Evolutionary conservation across 345 rosid genomes (phyloP).

Genomic region (Salix dunnii): DNA sequence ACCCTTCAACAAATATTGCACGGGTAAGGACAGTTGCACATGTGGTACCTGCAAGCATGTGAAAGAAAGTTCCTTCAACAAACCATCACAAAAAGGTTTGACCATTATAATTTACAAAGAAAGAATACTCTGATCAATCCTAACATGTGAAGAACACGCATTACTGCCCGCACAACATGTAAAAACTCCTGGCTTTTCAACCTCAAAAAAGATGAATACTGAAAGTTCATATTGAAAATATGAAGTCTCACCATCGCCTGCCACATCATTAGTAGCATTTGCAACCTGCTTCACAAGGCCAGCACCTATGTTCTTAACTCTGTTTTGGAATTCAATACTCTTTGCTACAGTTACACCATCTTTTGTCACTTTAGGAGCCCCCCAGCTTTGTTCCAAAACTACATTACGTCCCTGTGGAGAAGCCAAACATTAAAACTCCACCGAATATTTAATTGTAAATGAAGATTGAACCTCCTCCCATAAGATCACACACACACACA

Average conservation of each 20-base stretch:
- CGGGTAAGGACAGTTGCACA: conserved; percentile 27
- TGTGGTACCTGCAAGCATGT: conserved; percentile 25
- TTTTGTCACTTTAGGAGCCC: conserved; percentile 29
- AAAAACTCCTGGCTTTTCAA: neutral
- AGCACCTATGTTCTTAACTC: conserved; percentile 25
- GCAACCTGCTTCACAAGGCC: conserved; percentile 34
- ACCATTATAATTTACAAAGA: too few relatives aligned
- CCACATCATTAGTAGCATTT: conserved; percentile 29
- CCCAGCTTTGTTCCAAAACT: conserved; percentile 27
- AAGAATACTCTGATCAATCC: too few relatives aligned
- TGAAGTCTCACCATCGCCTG: conserved; percentile 30
- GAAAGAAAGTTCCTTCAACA: neutral
- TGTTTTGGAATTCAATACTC: conserved; percentile 26
- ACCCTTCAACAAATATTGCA: conserved; percentile 23
- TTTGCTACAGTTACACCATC: conserved; percentile 36
- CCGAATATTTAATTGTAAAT: neutral
- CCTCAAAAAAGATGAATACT: neutral
- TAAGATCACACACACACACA: neutral
- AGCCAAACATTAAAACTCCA: neutral
- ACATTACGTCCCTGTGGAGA: conserved; percentile 27
- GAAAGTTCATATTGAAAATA: neutral
- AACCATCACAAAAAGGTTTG: neutral
- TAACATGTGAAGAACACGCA: neutral
- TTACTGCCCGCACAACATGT: neutral
- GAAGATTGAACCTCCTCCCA: neutral